These are phyloP conservation scores for Penicillium malachiteum DNA, from an alignment of 495 filamentous ascomycete species.

Conservation along the genomic window DNA sequence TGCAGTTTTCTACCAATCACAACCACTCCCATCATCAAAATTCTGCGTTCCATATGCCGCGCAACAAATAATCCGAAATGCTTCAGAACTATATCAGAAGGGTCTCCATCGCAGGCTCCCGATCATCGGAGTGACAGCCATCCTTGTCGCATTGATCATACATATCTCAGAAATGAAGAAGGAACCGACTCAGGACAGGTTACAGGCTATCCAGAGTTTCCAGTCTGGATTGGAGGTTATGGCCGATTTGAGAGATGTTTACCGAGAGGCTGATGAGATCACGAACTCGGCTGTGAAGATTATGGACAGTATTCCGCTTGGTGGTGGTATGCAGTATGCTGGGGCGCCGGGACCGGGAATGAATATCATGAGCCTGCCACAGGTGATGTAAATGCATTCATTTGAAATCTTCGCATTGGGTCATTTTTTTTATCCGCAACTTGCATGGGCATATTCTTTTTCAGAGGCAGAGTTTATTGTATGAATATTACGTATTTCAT, in stretches of 20 bases:
- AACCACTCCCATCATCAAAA: conserved; percentile 16
- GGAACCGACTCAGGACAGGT: neutral
- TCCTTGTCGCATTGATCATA: conserved; percentile 17
- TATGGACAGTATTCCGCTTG: neutral
- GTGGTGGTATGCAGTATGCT: neutral
- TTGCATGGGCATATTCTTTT: no score
- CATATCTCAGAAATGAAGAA: conserved; percentile 17
- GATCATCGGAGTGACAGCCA: conserved; percentile 16
- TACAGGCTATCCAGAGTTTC: conserved; percentile 12
- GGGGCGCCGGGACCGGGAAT: neutral
- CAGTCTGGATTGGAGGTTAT: conserved; percentile 16
- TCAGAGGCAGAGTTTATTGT: neutral
- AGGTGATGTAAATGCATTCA: neutral
- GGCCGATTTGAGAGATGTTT: conserved; percentile 15
- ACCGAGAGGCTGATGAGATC: conserved; percentile 16
- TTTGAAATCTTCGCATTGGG: neutral
- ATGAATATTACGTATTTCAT: neutral
- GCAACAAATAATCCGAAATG: conserved; percentile 17
- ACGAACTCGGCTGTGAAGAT: conserved; percentile 14
- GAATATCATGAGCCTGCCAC: neutral
- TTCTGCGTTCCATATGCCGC: conserved; percentile 18
- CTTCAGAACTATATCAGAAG: conserved; percentile 11
- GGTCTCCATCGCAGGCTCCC: conserved; percentile 10
- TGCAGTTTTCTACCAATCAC: conserved; percentile 21
- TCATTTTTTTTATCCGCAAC: no score